Conservation (phyloP, 2,329 filamentous ascomycete species). For the Fonsecaea monophora region DNA sequence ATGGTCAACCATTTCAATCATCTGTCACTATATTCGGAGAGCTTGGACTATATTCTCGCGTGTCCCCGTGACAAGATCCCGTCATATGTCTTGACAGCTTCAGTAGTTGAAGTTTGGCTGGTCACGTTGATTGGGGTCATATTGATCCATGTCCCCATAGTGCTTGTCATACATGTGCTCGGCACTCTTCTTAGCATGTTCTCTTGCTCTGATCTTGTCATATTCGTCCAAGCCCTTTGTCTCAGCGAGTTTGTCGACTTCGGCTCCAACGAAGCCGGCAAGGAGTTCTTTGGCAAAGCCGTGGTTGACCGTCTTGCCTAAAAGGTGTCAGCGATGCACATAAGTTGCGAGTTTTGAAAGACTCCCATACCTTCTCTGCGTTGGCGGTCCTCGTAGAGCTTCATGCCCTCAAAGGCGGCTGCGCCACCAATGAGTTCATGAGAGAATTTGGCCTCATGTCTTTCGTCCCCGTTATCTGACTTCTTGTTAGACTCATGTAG, state of each 20-base stretch:
- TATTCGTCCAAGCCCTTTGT: slow-evolving; percentile 69
- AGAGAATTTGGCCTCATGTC: slow-evolving; percentile 68
- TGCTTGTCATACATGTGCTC: slow-evolving; percentile 68
- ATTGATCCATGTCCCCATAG: slow-evolving; percentile 61
- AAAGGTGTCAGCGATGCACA: slow-evolving; percentile 2
- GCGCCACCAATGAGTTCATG: slow-evolving; percentile 79
- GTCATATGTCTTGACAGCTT: slow-evolving; percentile 8
- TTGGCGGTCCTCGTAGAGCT: slow-evolving; percentile 78
- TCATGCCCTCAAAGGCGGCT: slow-evolving; percentile 80
- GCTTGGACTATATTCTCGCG: not conserved
- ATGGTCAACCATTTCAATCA: not conserved
- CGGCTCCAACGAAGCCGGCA: slow-evolving; percentile 73
- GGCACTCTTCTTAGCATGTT: slow-evolving; percentile 64
- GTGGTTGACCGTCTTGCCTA: slow-evolving; percentile 74
- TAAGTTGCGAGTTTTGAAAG: not conserved
- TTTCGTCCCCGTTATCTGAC: slow-evolving; percentile 48
- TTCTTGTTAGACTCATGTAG: not conserved
- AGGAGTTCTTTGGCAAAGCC: slow-evolving; percentile 78
- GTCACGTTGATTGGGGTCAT: slow-evolving; percentile 56
- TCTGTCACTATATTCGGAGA: not conserved
- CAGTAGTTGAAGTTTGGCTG: slow-evolving; percentile 46
- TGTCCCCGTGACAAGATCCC: not conserved
- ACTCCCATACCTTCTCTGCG: slow-evolving; percentile 66
- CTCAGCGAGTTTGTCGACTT: slow-evolving; percentile 78
- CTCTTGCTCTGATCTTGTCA: slow-evolving; percentile 65